Base-by-base conservation (phyloP, 1,284 basidiomycete genomes). In the Cryptococcus wingfieldii region DNA sequence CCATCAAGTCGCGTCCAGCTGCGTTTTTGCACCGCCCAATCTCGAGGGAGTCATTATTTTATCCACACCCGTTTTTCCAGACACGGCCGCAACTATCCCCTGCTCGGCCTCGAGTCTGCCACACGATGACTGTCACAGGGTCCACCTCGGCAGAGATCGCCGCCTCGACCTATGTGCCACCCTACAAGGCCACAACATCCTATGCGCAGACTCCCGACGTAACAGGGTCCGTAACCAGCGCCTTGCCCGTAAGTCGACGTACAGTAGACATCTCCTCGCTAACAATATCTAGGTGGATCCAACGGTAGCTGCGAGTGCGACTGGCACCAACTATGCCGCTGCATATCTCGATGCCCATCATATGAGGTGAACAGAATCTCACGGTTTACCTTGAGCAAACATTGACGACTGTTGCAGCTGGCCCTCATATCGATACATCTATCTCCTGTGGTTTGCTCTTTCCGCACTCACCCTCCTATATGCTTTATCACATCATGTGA, bases 371-470 rank as follows among this genome's bases (percentile, higher is more conserved):
- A 71, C 60, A 2, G 5, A 27, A 5, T 8, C 27, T n/a, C n/a
- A n/a, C 13, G 58, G 42, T 38, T 14, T 39, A 43, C 23, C 28
- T 19, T 12, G 10, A 34, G 31, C 31, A 34, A 10, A 34, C 3
- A 34, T 10, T 34, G 13, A 4, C 8, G 27, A 16, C 16, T 18
- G 28, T 27, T n/a, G 31, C 56, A 73, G 71, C 34, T 58, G 61
- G 18, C 68, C 71, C n/a, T 72, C 70, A 13, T 71, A 74, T 48
- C 70, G 76, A 8, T 77, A 75, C 53, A 70, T 70, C 16, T 71
- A 72, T 57, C 55, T 76, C 13, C 50, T 77, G 14, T 76, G 71
- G 74, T 62, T 74, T 52, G 51, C 65, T 14, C 54, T 77, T 45
- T 58, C 67, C 25, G n/a, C 53, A 50, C 46, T 78, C 28, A 55